These are phyloP conservation scores for Phytophthora cactorum DNA, from an alignment of 352 stramenopile genomes.

Conservation along the genomic window DNA sequence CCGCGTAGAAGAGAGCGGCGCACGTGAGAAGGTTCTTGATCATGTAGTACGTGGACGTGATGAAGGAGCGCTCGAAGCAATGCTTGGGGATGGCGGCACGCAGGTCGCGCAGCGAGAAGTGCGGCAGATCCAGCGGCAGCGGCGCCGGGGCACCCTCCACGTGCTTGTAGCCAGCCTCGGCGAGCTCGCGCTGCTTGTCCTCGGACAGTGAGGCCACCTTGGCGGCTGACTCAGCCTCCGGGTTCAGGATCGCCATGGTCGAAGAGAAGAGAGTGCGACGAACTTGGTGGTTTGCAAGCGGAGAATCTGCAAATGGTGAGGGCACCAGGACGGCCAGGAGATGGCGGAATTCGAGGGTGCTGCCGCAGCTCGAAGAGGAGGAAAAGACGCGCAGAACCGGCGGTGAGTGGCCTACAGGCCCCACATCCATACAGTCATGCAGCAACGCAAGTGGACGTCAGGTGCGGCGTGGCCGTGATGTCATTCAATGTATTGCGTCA, in stretches of 20 bases:
- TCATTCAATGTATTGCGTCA: conserved; percentile 43
- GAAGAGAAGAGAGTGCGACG: not conserved
- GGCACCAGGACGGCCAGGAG: not conserved
- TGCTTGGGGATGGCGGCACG: conserved; percentile 93
- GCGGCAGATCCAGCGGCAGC: conserved; percentile 80
- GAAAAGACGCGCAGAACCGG: conserved; percentile 22
- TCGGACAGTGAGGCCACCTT: conserved; percentile 35
- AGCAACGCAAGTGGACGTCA: conserved; percentile 38
- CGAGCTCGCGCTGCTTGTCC: conserved; percentile 57
- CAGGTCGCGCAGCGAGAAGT: conserved; percentile 91
- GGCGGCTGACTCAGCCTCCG: conserved; percentile 49
- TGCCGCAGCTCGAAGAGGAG: not conserved
- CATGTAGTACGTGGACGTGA: conserved; percentile 93
- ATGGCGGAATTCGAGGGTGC: conserved; percentile 8
- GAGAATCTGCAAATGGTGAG: conserved; percentile 48
- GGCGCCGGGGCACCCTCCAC: conserved; percentile 77
- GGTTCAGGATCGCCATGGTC: conserved; percentile 74
- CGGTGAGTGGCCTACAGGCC: conserved; percentile 36
- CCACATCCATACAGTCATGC: not conserved
- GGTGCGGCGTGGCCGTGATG: conserved; percentile 45
- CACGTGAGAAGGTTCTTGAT: conserved; percentile 92
- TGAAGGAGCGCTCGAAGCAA: conserved; percentile 96
- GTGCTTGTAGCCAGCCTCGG: conserved; percentile 72
- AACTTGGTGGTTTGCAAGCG: conserved; percentile 20
- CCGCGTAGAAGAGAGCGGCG: conserved; percentile 88